phyloP scores from a whole-genome alignment of 2,329 filamentous ascomycete genomes.

The Xylaria multiplex region DNA sequence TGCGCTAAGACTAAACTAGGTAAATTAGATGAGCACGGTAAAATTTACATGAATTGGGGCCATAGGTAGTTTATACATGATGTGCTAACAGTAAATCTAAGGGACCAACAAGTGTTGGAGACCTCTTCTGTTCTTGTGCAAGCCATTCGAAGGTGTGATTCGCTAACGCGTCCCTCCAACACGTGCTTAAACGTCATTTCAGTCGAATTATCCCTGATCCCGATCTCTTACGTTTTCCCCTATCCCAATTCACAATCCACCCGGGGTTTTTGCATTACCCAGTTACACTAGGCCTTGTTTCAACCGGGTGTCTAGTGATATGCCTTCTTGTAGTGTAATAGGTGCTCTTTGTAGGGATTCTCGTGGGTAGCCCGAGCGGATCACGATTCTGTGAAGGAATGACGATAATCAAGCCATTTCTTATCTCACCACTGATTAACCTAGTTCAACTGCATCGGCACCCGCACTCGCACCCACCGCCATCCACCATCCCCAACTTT shows the following conservation, averaged over 20 bases:
- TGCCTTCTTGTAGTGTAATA: too few relatives aligned
- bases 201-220: constrained; percentile 5
- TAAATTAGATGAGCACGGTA: too few relatives aligned
- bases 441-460: constrained; percentile 6
- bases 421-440: constrained; percentile 8
- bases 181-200: constrained; percentile 31
- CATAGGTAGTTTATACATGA: neutral
- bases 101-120: neutral
- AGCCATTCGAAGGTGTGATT: constrained; percentile 20
- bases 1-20: too few relatives aligned
- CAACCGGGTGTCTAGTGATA: too few relatives aligned
- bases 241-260: neutral
- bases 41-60: too few relatives aligned
- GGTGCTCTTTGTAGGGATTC: neutral
- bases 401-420: constrained; percentile 8
- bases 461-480: constrained; percentile 19
- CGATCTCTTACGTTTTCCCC: neutral
- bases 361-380: neutral
- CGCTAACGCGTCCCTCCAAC: constrained; percentile 10
- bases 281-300: too few relatives aligned
- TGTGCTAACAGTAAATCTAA: neutral
- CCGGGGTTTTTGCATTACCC: too few relatives aligned
- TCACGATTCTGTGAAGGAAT: neutral
- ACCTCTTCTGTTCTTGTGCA: constrained; percentile 15
- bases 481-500: constrained; percentile 27